phyloP scores from a whole-genome alignment of 2,329 filamentous ascomycete genomes.

The Neonectria hederae region DNA sequence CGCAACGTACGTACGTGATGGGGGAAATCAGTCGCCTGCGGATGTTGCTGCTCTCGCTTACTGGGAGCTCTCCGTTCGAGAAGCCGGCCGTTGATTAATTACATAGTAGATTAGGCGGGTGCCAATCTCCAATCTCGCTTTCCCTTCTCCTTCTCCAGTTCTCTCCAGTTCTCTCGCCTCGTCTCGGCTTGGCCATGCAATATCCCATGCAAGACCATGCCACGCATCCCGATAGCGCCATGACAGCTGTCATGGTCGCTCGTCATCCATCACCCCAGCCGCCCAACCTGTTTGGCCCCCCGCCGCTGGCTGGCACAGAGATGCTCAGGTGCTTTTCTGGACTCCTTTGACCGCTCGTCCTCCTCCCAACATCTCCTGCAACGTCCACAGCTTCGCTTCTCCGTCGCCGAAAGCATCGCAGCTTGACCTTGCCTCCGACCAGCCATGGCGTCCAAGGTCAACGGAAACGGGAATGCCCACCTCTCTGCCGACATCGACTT shows the following conservation, averaged over 20 bases:
- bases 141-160: not conserved
- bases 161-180: not conserved
- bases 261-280: conserved; percentile 9
- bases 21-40: conserved; percentile 26
- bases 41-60: conserved; percentile 18
- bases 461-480: conserved; percentile 33
- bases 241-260: not conserved
- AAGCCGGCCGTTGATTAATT: too few species aligned
- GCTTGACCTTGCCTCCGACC: not conserved
- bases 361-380: conserved; percentile 5
- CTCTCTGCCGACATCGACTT: conserved; percentile 36
- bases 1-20: conserved; percentile 11
- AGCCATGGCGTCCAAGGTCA: conserved; percentile 31
- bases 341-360: conserved; percentile 32
- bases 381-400: not conserved
- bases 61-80: conserved; percentile 1
- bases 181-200: not conserved
- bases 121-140: not conserved
- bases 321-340: conserved; percentile 29
- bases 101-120: not conserved
- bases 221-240: not conserved
- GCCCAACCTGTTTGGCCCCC: not conserved
- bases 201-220: not conserved
- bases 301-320: not conserved
- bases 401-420: not conserved